Evolutionary conservation across 768 basidiomycete genomes (phyloP).

Genomic region (Crucibulum laeve): DNA sequence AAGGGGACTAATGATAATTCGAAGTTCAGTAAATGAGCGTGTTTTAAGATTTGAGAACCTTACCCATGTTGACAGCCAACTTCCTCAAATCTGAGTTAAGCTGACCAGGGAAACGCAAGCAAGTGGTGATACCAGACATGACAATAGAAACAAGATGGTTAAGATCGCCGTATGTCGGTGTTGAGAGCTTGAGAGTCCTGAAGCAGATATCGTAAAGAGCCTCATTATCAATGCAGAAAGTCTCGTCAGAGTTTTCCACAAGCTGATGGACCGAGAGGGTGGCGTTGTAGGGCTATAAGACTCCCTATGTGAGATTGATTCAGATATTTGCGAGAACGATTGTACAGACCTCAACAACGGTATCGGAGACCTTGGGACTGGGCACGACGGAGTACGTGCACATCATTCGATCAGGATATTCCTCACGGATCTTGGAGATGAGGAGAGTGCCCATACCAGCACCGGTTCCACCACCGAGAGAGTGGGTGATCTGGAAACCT

Average conservation of each 20-base stretch:
- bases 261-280: conserved; percentile 98
- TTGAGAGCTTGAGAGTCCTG: conserved; percentile 93
- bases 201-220: conserved; percentile 99
- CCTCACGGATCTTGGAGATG: conserved; percentile 98
- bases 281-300: conserved; percentile 87
- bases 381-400: conserved; percentile 99
- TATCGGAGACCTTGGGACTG: conserved; percentile 96
- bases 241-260: conserved; percentile 99
- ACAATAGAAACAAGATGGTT: conserved; percentile 97
- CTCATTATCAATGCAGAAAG: conserved; percentile 99
- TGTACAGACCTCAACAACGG: conserved; percentile 81
- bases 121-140: conserved; percentile 99
- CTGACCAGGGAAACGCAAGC: conserved; percentile 99
- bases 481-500: conserved; percentile 99
- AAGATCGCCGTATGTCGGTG: conserved; percentile 95
- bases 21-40: not conserved
- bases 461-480: conserved; percentile 98
- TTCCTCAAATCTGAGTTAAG: conserved; percentile 98
- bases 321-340: not conserved
- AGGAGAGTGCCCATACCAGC: conserved; percentile 99
- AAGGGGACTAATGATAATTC: conserved; percentile 68
- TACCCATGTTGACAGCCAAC: conserved; percentile 98
- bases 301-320: not conserved
- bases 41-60: not conserved
- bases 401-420: conserved; percentile 99